A percentile compares a stretch with the other conserved stretches of the same genome.
Evolutionary conservation across 345 rosid species (phyloP).

Genomic region (Eucalyptus pauciflora): DNA sequence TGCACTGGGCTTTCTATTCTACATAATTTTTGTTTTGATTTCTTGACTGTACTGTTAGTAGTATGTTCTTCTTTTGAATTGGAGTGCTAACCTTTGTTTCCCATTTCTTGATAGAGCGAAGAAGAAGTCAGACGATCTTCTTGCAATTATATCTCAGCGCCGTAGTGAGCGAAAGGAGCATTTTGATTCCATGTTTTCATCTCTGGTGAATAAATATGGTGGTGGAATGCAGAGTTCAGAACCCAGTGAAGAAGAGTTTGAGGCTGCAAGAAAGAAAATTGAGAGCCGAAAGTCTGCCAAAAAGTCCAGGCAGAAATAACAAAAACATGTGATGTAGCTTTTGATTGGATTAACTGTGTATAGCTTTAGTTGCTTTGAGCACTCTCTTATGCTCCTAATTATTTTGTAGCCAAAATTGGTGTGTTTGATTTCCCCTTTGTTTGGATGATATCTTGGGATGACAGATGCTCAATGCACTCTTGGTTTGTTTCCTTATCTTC

Average conservation of each 20-base stretch:
- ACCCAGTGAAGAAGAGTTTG: conserved; percentile 85
- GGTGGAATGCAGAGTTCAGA: conserved; percentile 30
- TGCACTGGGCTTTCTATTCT: not conserved
- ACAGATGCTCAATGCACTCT: not conserved
- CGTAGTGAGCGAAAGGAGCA: conserved; percentile 48
- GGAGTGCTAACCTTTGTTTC: not conserved
- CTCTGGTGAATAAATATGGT: conserved; percentile 65
- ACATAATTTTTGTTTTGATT: not conserved
- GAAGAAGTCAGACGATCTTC: conserved; percentile 47
- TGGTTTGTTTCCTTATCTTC: not conserved
- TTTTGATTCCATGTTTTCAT: conserved; percentile 81
- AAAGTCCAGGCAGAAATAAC: conserved; percentile 31
- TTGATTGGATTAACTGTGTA: not conserved
- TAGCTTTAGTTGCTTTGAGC: not conserved
- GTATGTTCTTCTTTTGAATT: not conserved
- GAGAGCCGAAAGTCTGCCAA: conserved; percentile 37
- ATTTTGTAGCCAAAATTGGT: not conserved
- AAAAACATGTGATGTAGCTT: not conserved
- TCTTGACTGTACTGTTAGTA: not conserved
- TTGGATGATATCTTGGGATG: not conserved
- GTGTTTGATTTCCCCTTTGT: not conserved
- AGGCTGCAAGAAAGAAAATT: conserved; percentile 68
- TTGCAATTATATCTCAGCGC: conserved; percentile 53
- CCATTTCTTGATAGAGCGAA: conserved; percentile 20
- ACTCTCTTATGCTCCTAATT: not conserved